Percentiles rank a stretch among this genome's conserved stretches.
Conservation (phyloP, 2,329 filamentous ascomycete genomes). For the Alternaria panax region DNA sequence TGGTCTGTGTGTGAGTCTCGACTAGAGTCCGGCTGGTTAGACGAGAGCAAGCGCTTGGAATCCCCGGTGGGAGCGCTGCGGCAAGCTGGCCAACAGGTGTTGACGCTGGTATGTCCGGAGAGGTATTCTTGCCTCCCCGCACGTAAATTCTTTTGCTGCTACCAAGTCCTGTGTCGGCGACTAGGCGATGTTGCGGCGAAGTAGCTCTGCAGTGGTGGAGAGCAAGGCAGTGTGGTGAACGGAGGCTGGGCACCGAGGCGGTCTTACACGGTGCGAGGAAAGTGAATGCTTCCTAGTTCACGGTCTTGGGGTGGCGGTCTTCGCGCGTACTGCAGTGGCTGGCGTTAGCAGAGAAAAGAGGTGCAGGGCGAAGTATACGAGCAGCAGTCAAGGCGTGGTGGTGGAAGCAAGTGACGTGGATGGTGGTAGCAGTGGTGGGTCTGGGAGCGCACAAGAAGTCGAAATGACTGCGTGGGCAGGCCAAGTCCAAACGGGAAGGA, state of each 20-base stretch:
- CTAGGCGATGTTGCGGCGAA: neutral
- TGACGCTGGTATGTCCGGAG: slow-evolving; percentile 49
- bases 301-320: slow-evolving; percentile 10
- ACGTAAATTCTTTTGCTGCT: slow-evolving; percentile 35
- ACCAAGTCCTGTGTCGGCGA: slow-evolving; percentile 28
- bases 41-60: slow-evolving; percentile 26
- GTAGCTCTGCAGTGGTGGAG: slow-evolving; percentile 16
- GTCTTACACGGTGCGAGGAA: slow-evolving; percentile 9
- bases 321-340: slow-evolving; percentile 20
- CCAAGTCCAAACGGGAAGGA: slow-evolving; percentile 1
- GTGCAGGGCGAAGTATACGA: neutral
- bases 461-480: slow-evolving; percentile 10
- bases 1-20: slow-evolving; percentile 16
- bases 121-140: slow-evolving; percentile 52
- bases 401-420: slow-evolving; percentile 6
- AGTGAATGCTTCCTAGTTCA: slow-evolving; percentile 17
- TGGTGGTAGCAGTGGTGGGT: neutral
- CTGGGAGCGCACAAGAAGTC: slow-evolving; percentile 5
- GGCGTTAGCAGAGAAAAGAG: slow-evolving; percentile 21
- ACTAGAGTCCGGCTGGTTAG: slow-evolving; percentile 9
- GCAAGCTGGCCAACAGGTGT: slow-evolving; percentile 41
- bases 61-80: slow-evolving; percentile 45
- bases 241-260: slow-evolving; percentile 11
- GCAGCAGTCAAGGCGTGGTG: slow-evolving; percentile 2
- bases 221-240: slow-evolving; percentile 7